Evolutionary conservation across 805 yeast species (phyloP), one percentile per base, ranked within the genome.

Genomic region (Candida nemodendra): DNA sequence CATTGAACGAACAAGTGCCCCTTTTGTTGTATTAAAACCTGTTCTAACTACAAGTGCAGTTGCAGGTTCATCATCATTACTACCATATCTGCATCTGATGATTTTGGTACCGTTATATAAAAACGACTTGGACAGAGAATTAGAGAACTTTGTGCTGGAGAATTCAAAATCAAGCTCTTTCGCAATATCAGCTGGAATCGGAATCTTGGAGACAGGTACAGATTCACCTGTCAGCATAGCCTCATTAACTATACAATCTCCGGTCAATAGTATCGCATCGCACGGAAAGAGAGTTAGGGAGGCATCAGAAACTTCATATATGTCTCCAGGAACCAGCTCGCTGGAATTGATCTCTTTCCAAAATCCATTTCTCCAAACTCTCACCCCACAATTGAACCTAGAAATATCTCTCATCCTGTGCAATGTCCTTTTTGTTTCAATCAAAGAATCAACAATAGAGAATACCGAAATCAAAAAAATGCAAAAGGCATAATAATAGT

Each of bases 201-300:
- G 74, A 9, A 69, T 45, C 59, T 93, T 93, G 0, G 96, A 78
- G 2, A 93, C 96, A 0, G 99, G 99, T 1, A 93, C 97, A 36
- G 96, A 88, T 60, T 93, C 99, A 27, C 99, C 99, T 0, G 99
- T 93, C 15, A 93, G 71, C 96, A 93, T 93, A 5, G 97, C 85
- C 58, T 93, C 99, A 60, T 93, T 93, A n/a, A 93, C 84, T 38
- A 93, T 89, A 57, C 95, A 86, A 57, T 90, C 98, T 35, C 99
- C 99, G 23, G 89, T 78, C 14, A 91, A 64, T 34, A 93, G 68
- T 9, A 93, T 61, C 0, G 95, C 84, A 61, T 93, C 99, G 57
- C 96, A 89, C 0, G 99, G 99, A 32, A 91, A 71, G 1, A 74
- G 53, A 3, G 68, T 53, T 39, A 93, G 65, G 0, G 84, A 75